A percentile compares a stretch with the other conserved stretches of the same genome.
phyloP scores from a whole-genome alignment of 768 basidiomycete species.

The Boletus subcaerulescens region DNA sequence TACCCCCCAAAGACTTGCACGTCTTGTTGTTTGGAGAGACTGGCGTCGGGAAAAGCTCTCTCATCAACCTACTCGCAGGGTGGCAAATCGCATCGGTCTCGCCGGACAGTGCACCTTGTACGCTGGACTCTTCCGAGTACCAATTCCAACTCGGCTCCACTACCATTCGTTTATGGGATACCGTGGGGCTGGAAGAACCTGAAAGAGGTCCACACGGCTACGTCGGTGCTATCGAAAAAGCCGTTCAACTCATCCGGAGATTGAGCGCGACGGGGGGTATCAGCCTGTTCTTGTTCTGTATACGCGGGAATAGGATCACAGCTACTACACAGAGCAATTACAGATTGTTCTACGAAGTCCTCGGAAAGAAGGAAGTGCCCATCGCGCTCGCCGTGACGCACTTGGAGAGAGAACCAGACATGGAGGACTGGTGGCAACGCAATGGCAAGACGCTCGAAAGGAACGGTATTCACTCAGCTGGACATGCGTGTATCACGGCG shows the following conservation, averaged over 20 bases:
- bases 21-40: constrained; percentile 41
- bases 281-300: constrained; percentile 40
- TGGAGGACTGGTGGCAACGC: constrained; percentile 35
- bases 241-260: constrained; percentile 32
- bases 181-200: constrained; percentile 32
- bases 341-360: constrained; percentile 22
- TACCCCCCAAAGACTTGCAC: constrained; percentile 25
- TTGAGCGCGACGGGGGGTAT: constrained; percentile 34
- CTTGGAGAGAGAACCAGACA: constrained; percentile 32
- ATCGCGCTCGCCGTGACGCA: constrained; percentile 39
- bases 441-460: constrained; percentile 21
- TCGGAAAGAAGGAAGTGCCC: constrained; percentile 36
- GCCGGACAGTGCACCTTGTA: constrained; percentile 31
- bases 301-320: constrained; percentile 37
- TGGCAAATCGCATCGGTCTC: constrained; percentile 23
- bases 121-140: constrained; percentile 31
- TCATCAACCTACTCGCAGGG: constrained; percentile 30
- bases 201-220: constrained; percentile 17
- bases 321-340: constrained; percentile 26
- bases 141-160: constrained; percentile 20
- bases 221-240: constrained; percentile 29
- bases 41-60: constrained; percentile 23
- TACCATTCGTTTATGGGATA: constrained; percentile 32
- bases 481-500: constrained; percentile 34
- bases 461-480: constrained; percentile 22